Percentiles rank a stretch among this genome's conserved stretches.
These are phyloP conservation scores for Fusarium tuaranense DNA, from an alignment of 2,329 filamentous ascomycete genomes.

Conservation along the genomic window DNA sequence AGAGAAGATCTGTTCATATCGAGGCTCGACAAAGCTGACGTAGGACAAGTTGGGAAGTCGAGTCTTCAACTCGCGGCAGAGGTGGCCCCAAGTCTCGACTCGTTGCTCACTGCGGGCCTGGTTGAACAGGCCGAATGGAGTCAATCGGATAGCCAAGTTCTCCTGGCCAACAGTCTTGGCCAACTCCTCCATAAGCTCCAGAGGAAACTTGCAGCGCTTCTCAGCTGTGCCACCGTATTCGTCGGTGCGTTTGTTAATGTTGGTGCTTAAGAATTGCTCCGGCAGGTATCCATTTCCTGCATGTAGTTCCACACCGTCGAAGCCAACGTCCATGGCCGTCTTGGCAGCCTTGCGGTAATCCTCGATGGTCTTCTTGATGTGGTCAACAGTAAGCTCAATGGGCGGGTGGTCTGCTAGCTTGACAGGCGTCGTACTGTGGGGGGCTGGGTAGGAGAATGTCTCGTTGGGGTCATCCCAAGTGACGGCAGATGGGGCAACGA, in stretches of 20 bases:
- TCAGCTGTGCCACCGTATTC: constrained; percentile 49
- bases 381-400: constrained; percentile 53
- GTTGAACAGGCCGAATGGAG: constrained; percentile 64
- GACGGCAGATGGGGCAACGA: constrained; percentile 55
- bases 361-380: constrained; percentile 51
- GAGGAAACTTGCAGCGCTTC: constrained; percentile 60
- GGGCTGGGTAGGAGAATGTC: constrained; percentile 51
- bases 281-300: constrained; percentile 55
- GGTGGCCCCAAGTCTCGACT: constrained; percentile 63
- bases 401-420: constrained; percentile 50
- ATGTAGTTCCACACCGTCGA: constrained; percentile 58
- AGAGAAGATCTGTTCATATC: constrained; percentile 65
- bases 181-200: constrained; percentile 64
- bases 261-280: constrained; percentile 54
- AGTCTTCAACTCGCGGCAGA: constrained; percentile 62
- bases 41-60: constrained; percentile 60
- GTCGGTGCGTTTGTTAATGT: constrained; percentile 52
- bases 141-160: constrained; percentile 58
- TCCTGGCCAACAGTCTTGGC: constrained; percentile 58
- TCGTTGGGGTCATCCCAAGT: constrained; percentile 59
- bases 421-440: constrained; percentile 52
- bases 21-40: constrained; percentile 67
- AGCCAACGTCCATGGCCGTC: constrained; percentile 65
- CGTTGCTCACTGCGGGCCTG: constrained; percentile 62
- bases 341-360: constrained; percentile 48